Percentiles rank a stretch among this genome's conserved stretches.
phyloP scores from a whole-genome alignment of 805 yeast genomes.

The Candida pseudofarinosa region DNA sequence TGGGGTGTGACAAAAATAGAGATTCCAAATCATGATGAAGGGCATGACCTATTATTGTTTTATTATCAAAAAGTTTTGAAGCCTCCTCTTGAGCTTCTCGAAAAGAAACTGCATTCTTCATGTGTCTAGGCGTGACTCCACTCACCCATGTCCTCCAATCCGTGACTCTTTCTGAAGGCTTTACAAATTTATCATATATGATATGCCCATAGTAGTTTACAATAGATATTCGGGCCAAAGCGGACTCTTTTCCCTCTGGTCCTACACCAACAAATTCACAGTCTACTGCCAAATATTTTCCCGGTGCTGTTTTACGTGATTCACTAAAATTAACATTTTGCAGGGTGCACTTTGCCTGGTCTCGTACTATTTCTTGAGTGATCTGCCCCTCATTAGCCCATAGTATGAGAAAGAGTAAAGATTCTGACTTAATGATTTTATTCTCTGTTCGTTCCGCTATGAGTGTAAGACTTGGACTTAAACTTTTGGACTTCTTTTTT shows the following conservation, averaged over 20 bases:
- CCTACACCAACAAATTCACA: conserved; percentile 96
- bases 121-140: conserved; percentile 70
- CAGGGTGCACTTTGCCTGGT: conserved; percentile 2
- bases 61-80: conserved; percentile 47
- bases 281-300: conserved; percentile 78
- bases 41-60: conserved; percentile 80
- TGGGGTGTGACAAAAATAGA: conserved; percentile 65
- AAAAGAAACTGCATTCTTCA: conserved; percentile 65
- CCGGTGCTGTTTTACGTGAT: conserved; percentile 43
- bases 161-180: conserved; percentile 69
- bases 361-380: conserved; percentile 9
- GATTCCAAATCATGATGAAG: conserved; percentile 73
- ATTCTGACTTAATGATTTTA: background rate
- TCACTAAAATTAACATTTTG: conserved; percentile 9
- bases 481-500: background rate
- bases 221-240: conserved; percentile 80
- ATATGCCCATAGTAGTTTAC: conserved; percentile 79
- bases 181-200: conserved; percentile 69
- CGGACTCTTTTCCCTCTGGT: conserved; percentile 62
- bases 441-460: background rate
- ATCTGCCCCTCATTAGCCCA: conserved; percentile 24
- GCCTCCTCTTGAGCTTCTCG: conserved; percentile 61
- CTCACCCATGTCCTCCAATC: conserved; percentile 94
- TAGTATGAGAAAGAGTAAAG: conserved; percentile 9
- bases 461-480: background rate